phyloP scores from a whole-genome alignment of 495 filamentous ascomycete genomes.

The Neurospora sp. region DNA sequence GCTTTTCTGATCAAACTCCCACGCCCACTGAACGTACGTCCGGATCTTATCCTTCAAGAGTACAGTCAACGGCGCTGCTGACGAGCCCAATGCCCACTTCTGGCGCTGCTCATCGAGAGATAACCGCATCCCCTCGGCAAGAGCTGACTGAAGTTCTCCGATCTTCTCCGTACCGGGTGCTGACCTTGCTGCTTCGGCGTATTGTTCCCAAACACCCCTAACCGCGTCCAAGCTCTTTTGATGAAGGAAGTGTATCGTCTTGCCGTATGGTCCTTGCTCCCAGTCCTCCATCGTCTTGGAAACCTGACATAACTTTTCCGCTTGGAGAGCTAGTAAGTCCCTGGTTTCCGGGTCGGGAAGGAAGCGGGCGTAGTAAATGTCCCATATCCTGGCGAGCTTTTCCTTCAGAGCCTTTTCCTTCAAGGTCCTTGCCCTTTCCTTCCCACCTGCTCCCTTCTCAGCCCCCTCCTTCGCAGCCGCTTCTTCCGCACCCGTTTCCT shows the following conservation, averaged over 20 bases:
- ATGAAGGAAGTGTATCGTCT: constrained; percentile 26
- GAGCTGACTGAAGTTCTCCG: not conserved
- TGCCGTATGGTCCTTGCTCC: constrained; percentile 25
- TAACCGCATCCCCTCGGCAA: not conserved
- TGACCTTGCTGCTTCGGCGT: constrained; percentile 3
- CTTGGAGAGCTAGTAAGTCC: constrained; percentile 25
- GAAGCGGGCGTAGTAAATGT: constrained; percentile 45
- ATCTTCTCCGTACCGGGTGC: not conserved
- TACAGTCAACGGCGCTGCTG: not conserved
- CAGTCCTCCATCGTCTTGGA: constrained; percentile 22
- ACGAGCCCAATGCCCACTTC: not conserved
- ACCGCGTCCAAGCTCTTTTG: constrained; percentile 23
- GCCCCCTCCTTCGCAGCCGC: not conserved
- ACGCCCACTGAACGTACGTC: not conserved
- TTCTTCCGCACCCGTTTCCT: constrained; percentile 4
- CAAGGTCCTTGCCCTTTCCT: no score
- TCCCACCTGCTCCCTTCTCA: no score
- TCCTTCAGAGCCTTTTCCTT: not conserved
- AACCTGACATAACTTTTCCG: constrained; percentile 5
- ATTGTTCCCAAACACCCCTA: constrained; percentile 24
- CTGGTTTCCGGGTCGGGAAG: constrained; percentile 27
- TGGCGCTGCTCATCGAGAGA: not conserved
- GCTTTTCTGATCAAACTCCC: not conserved
- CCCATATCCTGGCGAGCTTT: constrained; percentile 30
- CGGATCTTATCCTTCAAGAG: not conserved